Base-by-base conservation (phyloP, 139 green algal genomes). In the Closterium sp. region DNA sequence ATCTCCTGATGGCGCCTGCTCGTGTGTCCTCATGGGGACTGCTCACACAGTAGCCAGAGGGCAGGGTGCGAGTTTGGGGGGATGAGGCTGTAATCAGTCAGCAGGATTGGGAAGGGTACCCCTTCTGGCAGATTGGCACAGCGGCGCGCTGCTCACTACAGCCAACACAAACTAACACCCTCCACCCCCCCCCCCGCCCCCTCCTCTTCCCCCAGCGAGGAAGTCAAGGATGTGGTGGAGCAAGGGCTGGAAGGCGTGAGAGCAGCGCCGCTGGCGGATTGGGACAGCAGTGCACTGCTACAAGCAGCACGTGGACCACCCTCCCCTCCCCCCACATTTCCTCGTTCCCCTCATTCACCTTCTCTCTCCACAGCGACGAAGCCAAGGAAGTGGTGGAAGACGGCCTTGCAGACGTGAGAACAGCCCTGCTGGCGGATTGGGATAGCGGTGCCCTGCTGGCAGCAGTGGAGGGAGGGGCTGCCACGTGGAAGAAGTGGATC, bases 401-500 rank as follows among this genome's bases (percentile, higher is more conserved):
- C 91, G 92, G 95, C 84, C 96, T 99, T 25, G 69, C 91, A 23
- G 94, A 98, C 88, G 94, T 98, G n/a, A 96, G 93, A 31, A 25
- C 92, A 33, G 96, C 96, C 28, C 95, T 98, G 34, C 38, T 99
- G 87, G 94, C 94, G 0, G 96, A 95, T 23, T 90, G 96, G 90
- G 97, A 98, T 28, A 95, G 84, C 86, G 98, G 97, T 1, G 96
- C 97, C 38, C 95, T 99, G 93, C 86, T 88, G 34, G 91, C 86
- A n/a, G 97, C 97, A 0, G 33, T 98, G 43, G 87, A 95, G 33
- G 93, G 95, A 3, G 96, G 96, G n/a, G 38, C 90, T 33, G 90
- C 90, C 19, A 89, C 95, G 31, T 98, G 95, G 93, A 98, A 98
- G 95, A 95, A 92, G 35, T 99, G 97, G 97, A 86, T 98, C 81